Percentiles rank a stretch among this genome's conserved stretches.
Conservation (phyloP, 768 basidiomycete species). For the Suillus sp. region DNA sequence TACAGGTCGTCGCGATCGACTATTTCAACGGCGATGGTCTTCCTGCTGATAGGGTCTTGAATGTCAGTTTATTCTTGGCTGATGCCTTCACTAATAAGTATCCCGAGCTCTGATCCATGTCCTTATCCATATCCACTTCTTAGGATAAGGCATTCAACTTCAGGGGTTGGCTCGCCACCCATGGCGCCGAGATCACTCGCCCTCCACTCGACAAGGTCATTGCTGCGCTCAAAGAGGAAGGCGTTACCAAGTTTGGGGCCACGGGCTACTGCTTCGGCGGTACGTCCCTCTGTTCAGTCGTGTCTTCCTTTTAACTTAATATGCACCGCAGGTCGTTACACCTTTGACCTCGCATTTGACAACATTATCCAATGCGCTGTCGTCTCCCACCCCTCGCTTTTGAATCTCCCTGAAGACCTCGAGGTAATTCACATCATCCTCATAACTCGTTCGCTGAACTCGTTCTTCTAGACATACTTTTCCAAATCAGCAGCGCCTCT, state of each 20-base stretch:
- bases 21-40: constrained; percentile 39
- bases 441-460: not conserved
- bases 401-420: constrained; percentile 60
- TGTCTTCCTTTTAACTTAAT: not conserved
- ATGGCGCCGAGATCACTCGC: constrained; percentile 38
- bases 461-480: constrained; percentile 48
- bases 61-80: not conserved
- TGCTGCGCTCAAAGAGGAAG: constrained; percentile 37
- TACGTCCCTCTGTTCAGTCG: constrained; percentile 8
- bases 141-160: constrained; percentile 40
- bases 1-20: constrained; percentile 37
- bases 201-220: constrained; percentile 41
- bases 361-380: constrained; percentile 49
- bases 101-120: not conserved
- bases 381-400: constrained; percentile 63
- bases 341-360: constrained; percentile 64
- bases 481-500: constrained; percentile 51
- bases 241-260: constrained; percentile 42
- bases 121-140: not conserved
- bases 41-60: constrained; percentile 24
- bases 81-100: not conserved
- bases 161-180: constrained; percentile 44
- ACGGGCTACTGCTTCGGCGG: constrained; percentile 48
- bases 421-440: constrained; percentile 41
- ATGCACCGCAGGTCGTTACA: constrained; percentile 46